A percentile compares a stretch with the other conserved stretches of the same genome.
Conservation (phyloP, 768 basidiomycete species). For the Mycena kentingensis region DNA sequence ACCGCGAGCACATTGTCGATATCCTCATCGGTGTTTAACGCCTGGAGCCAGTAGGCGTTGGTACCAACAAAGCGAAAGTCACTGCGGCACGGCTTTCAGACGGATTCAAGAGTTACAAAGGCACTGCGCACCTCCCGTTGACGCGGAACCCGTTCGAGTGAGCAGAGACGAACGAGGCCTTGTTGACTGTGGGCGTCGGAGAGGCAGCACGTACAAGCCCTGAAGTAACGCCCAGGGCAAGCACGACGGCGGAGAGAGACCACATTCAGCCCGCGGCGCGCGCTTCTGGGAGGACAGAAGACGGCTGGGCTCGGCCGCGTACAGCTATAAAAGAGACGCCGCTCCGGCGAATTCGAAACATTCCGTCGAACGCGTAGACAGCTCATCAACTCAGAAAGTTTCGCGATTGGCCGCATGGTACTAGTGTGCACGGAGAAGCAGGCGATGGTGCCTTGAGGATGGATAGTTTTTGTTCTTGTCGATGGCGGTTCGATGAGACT, state of each 20-base stretch:
- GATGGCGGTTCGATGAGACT: too few species aligned
- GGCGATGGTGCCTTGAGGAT: too few species aligned
- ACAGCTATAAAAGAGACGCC: background rate
- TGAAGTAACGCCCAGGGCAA: constrained; percentile 30
- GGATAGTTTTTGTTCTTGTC: too few species aligned
- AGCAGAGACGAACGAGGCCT: constrained; percentile 46
- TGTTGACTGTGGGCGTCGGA: constrained; percentile 11
- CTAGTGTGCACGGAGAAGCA: too few species aligned
- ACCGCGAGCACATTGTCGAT: too few species aligned
- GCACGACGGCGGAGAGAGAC: constrained; percentile 25
- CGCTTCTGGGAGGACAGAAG: background rate
- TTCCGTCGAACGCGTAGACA: background rate
- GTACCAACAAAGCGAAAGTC: constrained; percentile 52
- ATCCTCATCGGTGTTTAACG: constrained; percentile 46
- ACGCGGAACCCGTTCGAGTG: constrained; percentile 49
- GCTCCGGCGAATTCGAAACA: constrained; percentile 1
- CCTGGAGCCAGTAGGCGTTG: constrained; percentile 67
- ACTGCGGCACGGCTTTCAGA: constrained; percentile 32
- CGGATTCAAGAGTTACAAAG: constrained; percentile 28
- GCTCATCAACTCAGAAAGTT: background rate
- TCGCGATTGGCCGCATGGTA: background rate
- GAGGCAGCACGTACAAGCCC: background rate
- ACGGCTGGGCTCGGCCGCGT: background rate
- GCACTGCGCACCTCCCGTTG: constrained; percentile 50
- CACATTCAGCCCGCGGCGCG: background rate